A percentile compares a stretch with the other conserved stretches of the same genome.
Evolutionary conservation across 2,329 filamentous ascomycete species (phyloP).

Genomic region (Kalmusia sp.): DNA sequence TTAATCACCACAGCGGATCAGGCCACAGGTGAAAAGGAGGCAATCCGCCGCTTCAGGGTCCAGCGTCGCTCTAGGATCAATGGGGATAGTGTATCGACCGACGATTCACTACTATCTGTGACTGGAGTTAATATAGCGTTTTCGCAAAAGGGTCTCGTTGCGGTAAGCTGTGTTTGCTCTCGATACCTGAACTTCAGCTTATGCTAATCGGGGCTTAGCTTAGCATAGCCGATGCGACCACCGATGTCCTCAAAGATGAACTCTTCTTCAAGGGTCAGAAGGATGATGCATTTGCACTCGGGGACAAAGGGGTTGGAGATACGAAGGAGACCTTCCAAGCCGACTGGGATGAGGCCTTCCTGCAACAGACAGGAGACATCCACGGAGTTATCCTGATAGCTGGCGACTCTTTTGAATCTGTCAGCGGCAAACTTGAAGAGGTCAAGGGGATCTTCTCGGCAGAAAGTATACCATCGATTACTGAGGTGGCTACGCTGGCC

Average conservation of each 20-base stretch:
- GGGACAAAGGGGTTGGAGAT: not conserved
- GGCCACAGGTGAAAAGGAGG: not conserved
- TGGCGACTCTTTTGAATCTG: constrained; percentile 1
- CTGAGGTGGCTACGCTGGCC: constrained; percentile 9
- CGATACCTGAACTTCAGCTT: too few species aligned
- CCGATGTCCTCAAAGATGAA: constrained; percentile 1
- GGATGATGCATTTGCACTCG: constrained; percentile 1
- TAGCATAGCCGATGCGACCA: not conserved
- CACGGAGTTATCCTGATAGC: constrained; percentile 13
- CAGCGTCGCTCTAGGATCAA: not conserved
- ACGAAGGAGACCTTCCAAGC: not conserved
- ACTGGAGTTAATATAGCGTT: constrained; percentile 18
- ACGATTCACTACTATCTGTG: not conserved
- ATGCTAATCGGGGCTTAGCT: not conserved
- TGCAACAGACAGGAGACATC: constrained; percentile 8
- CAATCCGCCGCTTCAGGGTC: not conserved
- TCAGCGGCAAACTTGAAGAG: constrained; percentile 2
- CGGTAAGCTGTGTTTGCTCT: not conserved
- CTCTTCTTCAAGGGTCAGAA: constrained; percentile 7
- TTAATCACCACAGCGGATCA: constrained; percentile 15
- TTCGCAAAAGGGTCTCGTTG: constrained; percentile 13
- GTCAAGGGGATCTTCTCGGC: constrained; percentile 1
- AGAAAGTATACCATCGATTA: not conserved
- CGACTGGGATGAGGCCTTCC: constrained; percentile 10
- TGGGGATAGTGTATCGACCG: not conserved